Evolutionary conservation across 768 basidiomycete genomes (phyloP).

Genomic region (Grammothele lineata): DNA sequence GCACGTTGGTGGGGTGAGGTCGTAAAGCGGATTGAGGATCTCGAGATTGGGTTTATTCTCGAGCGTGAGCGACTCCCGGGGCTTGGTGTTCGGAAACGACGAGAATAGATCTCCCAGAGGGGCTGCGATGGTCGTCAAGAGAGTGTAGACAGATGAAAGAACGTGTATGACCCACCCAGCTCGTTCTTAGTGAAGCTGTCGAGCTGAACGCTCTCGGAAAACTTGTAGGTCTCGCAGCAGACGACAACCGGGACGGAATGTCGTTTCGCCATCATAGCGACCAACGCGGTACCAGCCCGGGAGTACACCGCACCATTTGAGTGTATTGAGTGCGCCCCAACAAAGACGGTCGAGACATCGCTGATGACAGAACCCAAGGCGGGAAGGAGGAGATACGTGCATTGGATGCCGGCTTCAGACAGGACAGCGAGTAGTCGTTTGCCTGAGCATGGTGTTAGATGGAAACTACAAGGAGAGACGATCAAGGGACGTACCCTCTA

Average conservation of each 20-base stretch:
- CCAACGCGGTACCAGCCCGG: constrained; percentile 90
- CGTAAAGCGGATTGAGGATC: constrained; percentile 85
- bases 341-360: constrained; percentile 77
- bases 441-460: constrained; percentile 41
- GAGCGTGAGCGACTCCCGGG: constrained; percentile 23
- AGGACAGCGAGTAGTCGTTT: constrained; percentile 73
- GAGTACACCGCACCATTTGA: constrained; percentile 94
- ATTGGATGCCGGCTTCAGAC: constrained; percentile 66
- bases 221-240: constrained; percentile 99
- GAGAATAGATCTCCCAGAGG: constrained; percentile 31
- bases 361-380: constrained; percentile 77
- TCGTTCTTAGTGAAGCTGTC: constrained; percentile 97
- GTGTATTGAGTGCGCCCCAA: constrained; percentile 93
- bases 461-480: constrained; percentile 2
- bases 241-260: constrained; percentile 91
- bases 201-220: constrained; percentile 86
- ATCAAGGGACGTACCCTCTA: constrained; percentile 60
- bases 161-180: constrained; percentile 53
- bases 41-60: constrained; percentile 54
- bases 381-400: constrained; percentile 89
- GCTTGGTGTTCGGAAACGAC: constrained; percentile 29
- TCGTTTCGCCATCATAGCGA: constrained; percentile 93
- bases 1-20: constrained; percentile 86
- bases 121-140: constrained; percentile 17
- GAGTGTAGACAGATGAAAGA: no score